These are phyloP conservation scores for Hura crepitans DNA, from an alignment of 441 rosid species.

Conservation along the genomic window DNA sequence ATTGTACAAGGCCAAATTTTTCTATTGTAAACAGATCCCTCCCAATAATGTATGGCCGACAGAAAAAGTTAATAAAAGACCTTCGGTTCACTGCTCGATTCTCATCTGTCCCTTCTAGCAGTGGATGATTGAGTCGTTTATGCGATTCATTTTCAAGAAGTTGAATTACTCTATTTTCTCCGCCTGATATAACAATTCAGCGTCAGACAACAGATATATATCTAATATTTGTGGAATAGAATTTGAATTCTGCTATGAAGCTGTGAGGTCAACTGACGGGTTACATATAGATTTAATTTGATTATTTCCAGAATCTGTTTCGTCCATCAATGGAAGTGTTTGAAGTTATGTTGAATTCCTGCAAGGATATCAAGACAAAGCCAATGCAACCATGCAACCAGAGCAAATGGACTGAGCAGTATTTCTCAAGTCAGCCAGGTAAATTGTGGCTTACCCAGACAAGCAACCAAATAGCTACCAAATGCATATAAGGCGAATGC, in stretches of 20 bases:
- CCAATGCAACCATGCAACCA: not conserved
- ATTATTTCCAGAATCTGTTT: not conserved
- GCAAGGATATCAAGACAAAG: not conserved
- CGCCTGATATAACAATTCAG: conserved; percentile 42
- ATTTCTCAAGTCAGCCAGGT: not conserved
- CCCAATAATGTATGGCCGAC: conserved; percentile 55
- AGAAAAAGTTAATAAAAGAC: conserved; percentile 53
- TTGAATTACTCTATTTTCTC: conserved; percentile 58
- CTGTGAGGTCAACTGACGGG: not conserved
- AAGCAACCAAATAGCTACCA: conserved; percentile 86
- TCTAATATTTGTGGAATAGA: not conserved
- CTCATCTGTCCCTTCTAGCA: conserved; percentile 37
- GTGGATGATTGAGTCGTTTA: conserved; percentile 36
- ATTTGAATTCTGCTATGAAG: not conserved
- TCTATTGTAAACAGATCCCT: conserved; percentile 56
- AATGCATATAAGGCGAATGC: conserved; percentile 89
- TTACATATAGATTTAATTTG: not conserved
- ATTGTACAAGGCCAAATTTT: conserved; percentile 80
- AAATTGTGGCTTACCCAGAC: conserved; percentile 57
- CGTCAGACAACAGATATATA: not conserved
- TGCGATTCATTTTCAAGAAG: conserved; percentile 58
- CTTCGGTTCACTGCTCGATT: conserved; percentile 24
- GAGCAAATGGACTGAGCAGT: not conserved
- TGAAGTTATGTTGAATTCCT: not conserved
- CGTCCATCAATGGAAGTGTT: not conserved